These are phyloP conservation scores for Geranium incanum DNA, from an alignment of 441 rosid genomes.

Conservation along the genomic window DNA sequence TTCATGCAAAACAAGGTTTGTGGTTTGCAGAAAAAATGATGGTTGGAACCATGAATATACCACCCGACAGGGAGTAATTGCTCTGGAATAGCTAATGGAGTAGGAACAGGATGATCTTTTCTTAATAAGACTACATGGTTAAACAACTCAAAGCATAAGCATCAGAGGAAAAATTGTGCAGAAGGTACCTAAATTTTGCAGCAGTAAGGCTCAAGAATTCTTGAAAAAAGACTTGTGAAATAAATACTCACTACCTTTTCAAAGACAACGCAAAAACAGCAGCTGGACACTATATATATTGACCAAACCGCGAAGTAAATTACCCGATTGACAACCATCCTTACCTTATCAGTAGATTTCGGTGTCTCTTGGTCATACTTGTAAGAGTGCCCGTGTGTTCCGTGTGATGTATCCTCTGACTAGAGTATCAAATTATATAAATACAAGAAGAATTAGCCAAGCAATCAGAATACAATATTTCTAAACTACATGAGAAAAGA, in stretches of 20 bases:
- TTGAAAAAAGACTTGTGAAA: background rate
- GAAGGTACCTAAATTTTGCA: background rate
- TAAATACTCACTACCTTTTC: background rate
- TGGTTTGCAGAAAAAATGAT: no score
- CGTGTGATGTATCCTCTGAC: conserved; percentile 84
- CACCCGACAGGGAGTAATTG: no score
- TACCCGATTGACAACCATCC: background rate
- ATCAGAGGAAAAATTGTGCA: background rate
- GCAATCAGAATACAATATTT: conserved; percentile 14
- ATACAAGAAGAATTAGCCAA: conserved; percentile 15
- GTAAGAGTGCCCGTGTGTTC: conserved; percentile 44
- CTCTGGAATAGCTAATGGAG: no score
- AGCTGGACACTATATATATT: background rate
- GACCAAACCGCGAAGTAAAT: background rate
- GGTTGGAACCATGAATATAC: no score
- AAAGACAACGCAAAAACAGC: background rate
- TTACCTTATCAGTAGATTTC: conserved; percentile 69
- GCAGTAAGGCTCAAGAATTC: background rate
- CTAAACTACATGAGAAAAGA: conserved; percentile 15
- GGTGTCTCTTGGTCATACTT: conserved; percentile 72
- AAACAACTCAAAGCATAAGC: background rate
- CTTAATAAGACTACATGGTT: no score
- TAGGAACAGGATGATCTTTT: no score
- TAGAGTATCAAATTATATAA: conserved; percentile 27
- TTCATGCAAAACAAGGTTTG: no score